Conservation (phyloP, 352 stramenopile genomes). For the Pythium insidiosum region DNA sequence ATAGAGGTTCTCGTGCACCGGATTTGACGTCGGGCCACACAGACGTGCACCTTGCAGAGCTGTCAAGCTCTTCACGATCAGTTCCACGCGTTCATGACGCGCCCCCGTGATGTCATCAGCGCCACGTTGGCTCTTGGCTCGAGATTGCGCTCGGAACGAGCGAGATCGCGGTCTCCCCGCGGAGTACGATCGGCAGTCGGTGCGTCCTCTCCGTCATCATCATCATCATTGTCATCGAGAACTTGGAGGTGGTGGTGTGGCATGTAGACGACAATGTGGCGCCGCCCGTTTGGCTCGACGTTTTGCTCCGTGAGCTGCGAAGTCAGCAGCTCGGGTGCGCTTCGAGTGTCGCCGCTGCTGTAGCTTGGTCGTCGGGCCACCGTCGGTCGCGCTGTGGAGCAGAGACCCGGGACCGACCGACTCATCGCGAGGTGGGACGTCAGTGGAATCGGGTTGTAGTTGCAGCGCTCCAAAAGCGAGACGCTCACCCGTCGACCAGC, state of each 20-base stretch:
- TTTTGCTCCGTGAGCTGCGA: background rate
- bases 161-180: too few species aligned
- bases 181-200: background rate
- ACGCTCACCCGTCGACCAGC: constrained; percentile 20
- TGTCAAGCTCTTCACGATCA: too few species aligned
- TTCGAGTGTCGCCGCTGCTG: background rate
- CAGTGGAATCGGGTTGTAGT: constrained; percentile 21
- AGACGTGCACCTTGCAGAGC: too few species aligned
- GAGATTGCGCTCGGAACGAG: too few species aligned
- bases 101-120: too few species aligned
- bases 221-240: background rate
- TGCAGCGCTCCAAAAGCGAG: constrained; percentile 21
- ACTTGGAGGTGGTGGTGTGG: constrained; percentile 10
- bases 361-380: background rate
- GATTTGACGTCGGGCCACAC: too few species aligned
- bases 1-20: too few species aligned
- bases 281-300: background rate
- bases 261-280: constrained; percentile 17
- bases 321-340: background rate
- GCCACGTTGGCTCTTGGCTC: too few species aligned
- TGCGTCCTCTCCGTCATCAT: background rate
- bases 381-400: constrained; percentile 1
- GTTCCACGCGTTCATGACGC: too few species aligned
- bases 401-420: constrained; percentile 10
- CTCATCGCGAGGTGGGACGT: constrained; percentile 9